Evolutionary conservation across 768 basidiomycete genomes (phyloP), one percentile per base, ranked within the genome.

Genomic region (Kwoniella bestiolae): DNA sequence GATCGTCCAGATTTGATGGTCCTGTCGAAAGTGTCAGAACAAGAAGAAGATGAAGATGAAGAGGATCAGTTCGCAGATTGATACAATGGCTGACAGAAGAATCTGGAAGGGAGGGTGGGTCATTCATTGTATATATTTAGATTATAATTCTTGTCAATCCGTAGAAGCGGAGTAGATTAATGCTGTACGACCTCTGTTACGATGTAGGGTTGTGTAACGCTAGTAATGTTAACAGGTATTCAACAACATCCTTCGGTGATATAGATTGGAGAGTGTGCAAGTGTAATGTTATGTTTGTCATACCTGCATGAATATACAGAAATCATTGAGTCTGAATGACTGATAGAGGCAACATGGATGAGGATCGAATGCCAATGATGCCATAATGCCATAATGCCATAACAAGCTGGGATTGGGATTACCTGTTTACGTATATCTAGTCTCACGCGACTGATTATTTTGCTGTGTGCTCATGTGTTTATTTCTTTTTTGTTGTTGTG

Each of bases 11-110:
- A 21, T 41, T 50, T 50, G 14, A 18, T 7, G 8, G 31, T 32
- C 5, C 34, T 63, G 32, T 7, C 47, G 11, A 53, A 56, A 52
- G 61, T 63, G 16, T 25, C 52, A 55, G 61, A 63, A 32, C 35
- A 63, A 21, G 56, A 59, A 6, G 56, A 65, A 49, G 63, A 59
- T 4, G 56, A 56, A 38, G 55, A 26, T 18, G 11, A 14, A 3
- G 38, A 63, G 7, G 46, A 50, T n/a, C 16, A 23, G 34, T 60
- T 50, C 18, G 35, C 38, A 28, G 56, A 44, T 41, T 56, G 56
- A 56, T 35, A 11, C 18, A 28, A 53, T 6, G 51, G 21, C n/a
- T n/a, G n/a, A n/a, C n/a, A n/a, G n/a, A n/a, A n/a, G n/a, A n/a
- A 41, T 9, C 38, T 41, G 12, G 12, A 18, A 41, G 38, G 2